Evolutionary conservation across 805 yeast genomes (phyloP).

Genomic region (Maudiozyma bulderi): DNA sequence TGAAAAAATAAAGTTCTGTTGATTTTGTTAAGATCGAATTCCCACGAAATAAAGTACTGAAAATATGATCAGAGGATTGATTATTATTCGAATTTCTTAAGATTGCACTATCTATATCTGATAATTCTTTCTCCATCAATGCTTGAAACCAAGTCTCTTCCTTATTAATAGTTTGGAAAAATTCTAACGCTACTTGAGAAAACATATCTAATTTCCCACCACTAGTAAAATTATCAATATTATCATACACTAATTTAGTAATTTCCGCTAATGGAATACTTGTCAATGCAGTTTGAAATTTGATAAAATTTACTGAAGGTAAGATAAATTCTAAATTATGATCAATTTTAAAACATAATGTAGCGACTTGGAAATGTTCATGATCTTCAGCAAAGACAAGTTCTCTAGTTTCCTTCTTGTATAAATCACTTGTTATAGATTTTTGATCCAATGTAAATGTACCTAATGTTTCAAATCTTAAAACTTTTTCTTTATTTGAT

Average conservation of each 20-base stretch:
- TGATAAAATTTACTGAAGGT: slow-evolving; percentile 48
- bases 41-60: slow-evolving; percentile 70
- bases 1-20: slow-evolving; percentile 62
- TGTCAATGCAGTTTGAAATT: slow-evolving; percentile 51
- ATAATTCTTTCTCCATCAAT: slow-evolving; percentile 58
- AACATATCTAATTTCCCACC: slow-evolving; percentile 37
- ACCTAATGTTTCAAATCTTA: slow-evolving; percentile 27
- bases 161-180: slow-evolving; percentile 59
- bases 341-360: slow-evolving; percentile 42
- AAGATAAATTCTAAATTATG: slow-evolving; percentile 48
- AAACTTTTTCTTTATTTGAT: neutral
- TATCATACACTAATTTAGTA: slow-evolving; percentile 23
- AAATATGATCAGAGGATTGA: slow-evolving; percentile 29
- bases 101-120: slow-evolving; percentile 22
- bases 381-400: slow-evolving; percentile 35
- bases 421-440: slow-evolving; percentile 15
- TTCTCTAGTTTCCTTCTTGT: slow-evolving; percentile 29
- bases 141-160: slow-evolving; percentile 68
- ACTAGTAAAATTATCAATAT: neutral
- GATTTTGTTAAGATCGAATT: slow-evolving; percentile 76
- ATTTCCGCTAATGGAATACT: slow-evolving; percentile 40
- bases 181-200: slow-evolving; percentile 55
- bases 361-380: slow-evolving; percentile 42
- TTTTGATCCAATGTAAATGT: slow-evolving; percentile 34
- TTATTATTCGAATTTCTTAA: slow-evolving; percentile 13